Percentiles rank a stretch among this genome's conserved stretches.
These are phyloP conservation scores for Colletotrichum sidae DNA, from an alignment of 2,329 filamentous ascomycete species.

Conservation along the genomic window DNA sequence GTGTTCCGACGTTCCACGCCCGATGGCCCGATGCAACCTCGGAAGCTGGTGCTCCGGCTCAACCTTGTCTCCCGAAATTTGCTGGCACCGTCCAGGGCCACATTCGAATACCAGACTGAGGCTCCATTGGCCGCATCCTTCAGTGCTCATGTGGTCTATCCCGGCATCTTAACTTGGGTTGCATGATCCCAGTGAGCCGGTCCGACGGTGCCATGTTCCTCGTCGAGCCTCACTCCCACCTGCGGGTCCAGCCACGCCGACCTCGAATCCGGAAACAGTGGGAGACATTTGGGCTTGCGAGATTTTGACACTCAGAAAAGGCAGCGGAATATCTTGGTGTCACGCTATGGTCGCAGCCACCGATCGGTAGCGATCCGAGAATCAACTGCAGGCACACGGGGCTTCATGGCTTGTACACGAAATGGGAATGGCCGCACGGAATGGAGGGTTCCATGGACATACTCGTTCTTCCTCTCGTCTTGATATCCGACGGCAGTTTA, in stretches of 20 bases:
- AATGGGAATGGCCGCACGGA: slow-evolving; percentile 31
- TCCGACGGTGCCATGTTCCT: slow-evolving; percentile 15
- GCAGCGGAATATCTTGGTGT: not conserved
- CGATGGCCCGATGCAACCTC: slow-evolving; percentile 32
- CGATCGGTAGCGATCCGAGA: slow-evolving; percentile 5
- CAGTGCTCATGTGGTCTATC: slow-evolving; percentile 7
- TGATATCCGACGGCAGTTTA: not conserved
- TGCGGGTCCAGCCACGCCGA: slow-evolving; percentile 26
- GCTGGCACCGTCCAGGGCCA: no score
- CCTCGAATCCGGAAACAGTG: slow-evolving; percentile 12
- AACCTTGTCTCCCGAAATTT: not conserved
- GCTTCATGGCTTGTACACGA: not conserved
- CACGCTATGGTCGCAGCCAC: not conserved
- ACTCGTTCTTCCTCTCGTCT: not conserved
- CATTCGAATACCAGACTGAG: no score
- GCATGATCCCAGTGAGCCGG: slow-evolving; percentile 20
- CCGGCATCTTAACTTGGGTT: not conserved
- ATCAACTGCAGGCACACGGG: slow-evolving; percentile 11
- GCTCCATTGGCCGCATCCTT: slow-evolving; percentile 4
- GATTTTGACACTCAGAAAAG: not conserved
- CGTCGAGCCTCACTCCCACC: not conserved
- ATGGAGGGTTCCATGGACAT: slow-evolving; percentile 20
- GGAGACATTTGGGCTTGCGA: not conserved
- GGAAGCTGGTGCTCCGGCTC: slow-evolving; percentile 29
- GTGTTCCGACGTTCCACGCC: slow-evolving; percentile 7